Evolutionary conservation across 352 stramenopile genomes (phyloP), one percentile per base, ranked within the genome.

Genomic region (Pythium aphanidermatum): DNA sequence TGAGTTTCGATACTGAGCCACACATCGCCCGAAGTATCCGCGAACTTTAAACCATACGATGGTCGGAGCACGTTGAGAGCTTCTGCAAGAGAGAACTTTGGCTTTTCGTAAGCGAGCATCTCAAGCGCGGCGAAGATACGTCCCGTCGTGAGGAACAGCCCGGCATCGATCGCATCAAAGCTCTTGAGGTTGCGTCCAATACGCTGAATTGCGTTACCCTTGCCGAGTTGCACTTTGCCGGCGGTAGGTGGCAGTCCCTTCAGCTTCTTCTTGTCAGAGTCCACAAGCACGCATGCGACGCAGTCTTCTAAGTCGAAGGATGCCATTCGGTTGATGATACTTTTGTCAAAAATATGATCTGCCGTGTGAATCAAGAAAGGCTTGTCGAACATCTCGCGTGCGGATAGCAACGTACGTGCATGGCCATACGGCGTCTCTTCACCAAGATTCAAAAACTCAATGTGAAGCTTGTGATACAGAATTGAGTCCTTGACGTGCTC

Each of bases 331-430:
- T 43, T 53, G 24, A 92, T 72, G 25, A 92, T 82, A 2, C 67
- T 64, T 46, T 82, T 73, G 60, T 93, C 78, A 39, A 93, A 90
- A 49, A 93, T 76, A 55, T 90, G 81, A 47, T 93, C 78, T 3
- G 81, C 74, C 40, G 81, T 90, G 61, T 93, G 81, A 51, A 93
- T 91, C 31, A 93, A 55, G 51, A 93, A 93, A 6, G 74, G 76
- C n/a, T 80, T 74, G 1, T 62, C 55, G 47, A 92, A 92, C 69
- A 90, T 83, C 33, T 87, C 66, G 35, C 78, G 67, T 20, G 78
- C 81, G 11, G 81, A 83, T 17, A 92, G 57, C 29, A 92, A 38
- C 38, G 81, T 86, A 24, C 78, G 74, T 45, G 81, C 70, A 52
- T 90, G 72, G 26, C 75, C 74, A 44, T 88, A 85, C 13, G 65